These are phyloP conservation scores for Cyamopsis tetragonoloba DNA, from an alignment of 306 rosid species.

Conservation along the genomic window DNA sequence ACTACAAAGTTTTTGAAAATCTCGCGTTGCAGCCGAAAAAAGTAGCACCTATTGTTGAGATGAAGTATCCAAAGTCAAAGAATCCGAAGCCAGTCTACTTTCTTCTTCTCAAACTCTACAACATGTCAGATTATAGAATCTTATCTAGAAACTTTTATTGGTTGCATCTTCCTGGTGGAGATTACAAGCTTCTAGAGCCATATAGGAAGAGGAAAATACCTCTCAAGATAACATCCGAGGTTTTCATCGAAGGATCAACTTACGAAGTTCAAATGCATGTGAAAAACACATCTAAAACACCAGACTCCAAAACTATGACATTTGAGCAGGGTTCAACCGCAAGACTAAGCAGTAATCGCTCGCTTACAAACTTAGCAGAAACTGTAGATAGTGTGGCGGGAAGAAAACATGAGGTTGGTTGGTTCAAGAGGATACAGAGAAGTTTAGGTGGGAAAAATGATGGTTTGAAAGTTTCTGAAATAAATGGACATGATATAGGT, in stretches of 20 bases:
- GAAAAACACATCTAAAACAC: slow-evolving; percentile 55
- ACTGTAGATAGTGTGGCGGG: slow-evolving; percentile 19
- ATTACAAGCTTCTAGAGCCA: slow-evolving; percentile 77
- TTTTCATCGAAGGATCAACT: slow-evolving; percentile 51
- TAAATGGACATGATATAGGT: slow-evolving; percentile 52
- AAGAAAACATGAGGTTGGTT: slow-evolving; percentile 36
- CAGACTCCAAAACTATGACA: slow-evolving; percentile 39
- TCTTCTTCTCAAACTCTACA: slow-evolving; percentile 82
- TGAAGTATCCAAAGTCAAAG: slow-evolving; percentile 73
- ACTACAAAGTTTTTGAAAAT: slow-evolving; percentile 47
- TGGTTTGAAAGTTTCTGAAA: slow-evolving; percentile 49
- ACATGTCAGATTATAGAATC: slow-evolving; percentile 46
- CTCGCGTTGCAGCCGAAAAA: slow-evolving; percentile 30
- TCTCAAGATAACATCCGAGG: slow-evolving; percentile 63
- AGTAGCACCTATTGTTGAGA: slow-evolving; percentile 55
- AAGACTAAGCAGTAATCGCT: slow-evolving; percentile 32
- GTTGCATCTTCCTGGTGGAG: slow-evolving; percentile 79
- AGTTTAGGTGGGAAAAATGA: slow-evolving; percentile 28
- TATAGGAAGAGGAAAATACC: slow-evolving; percentile 68
- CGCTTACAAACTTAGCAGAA: slow-evolving; percentile 25
- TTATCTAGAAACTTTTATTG: slow-evolving; percentile 89
- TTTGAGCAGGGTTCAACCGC: slow-evolving; percentile 34
- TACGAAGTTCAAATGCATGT: slow-evolving; percentile 63
- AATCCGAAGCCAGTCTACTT: slow-evolving; percentile 79
- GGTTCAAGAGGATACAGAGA: slow-evolving; percentile 52